Evolutionary conservation across 2,329 filamentous ascomycete species (phyloP).

Genomic region (Pseudopyrenochaeta lycopersici): DNA sequence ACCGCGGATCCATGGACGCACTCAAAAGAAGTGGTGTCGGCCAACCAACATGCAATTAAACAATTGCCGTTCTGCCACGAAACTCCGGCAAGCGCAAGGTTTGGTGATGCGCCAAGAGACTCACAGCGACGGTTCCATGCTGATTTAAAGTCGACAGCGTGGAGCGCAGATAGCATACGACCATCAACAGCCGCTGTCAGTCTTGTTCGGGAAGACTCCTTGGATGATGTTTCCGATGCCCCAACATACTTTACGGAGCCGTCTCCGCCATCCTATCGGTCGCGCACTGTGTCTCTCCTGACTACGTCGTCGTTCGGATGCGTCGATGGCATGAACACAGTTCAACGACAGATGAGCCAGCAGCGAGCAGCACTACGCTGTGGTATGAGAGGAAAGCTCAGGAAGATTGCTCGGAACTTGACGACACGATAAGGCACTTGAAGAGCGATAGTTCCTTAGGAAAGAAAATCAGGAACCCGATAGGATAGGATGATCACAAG

Average conservation of each 20-base stretch:
- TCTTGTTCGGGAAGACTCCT: slow-evolving; percentile 35
- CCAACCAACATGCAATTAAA: slow-evolving; percentile 5
- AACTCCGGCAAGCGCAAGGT: slow-evolving; percentile 18
- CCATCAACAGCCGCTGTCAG: slow-evolving; percentile 23
- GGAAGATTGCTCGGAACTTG: slow-evolving; percentile 35
- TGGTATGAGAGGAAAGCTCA: slow-evolving; percentile 39
- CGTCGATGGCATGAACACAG: slow-evolving; percentile 42
- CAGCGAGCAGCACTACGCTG: slow-evolving; percentile 29
- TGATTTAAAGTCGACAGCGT: slow-evolving; percentile 14
- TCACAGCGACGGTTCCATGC: slow-evolving; percentile 27
- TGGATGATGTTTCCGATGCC: slow-evolving; percentile 43
- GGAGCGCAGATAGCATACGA: slow-evolving; percentile 17
- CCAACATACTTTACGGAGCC: slow-evolving; percentile 44
- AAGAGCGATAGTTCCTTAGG: not conserved
- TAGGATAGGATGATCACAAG: not conserved
- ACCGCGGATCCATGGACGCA: slow-evolving; percentile 9
- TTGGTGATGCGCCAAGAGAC: slow-evolving; percentile 18
- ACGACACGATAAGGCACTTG: slow-evolving; percentile 16
- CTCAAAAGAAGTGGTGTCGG: slow-evolving; percentile 3
- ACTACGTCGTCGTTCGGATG: slow-evolving; percentile 48
- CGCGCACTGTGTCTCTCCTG: slow-evolving; percentile 38
- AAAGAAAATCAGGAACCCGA: not conserved
- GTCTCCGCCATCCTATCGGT: slow-evolving; percentile 46
- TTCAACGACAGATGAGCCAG: slow-evolving; percentile 37
- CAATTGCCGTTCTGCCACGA: slow-evolving; percentile 8